These are phyloP conservation scores for Zizania latifolia DNA, from an alignment of 176 grass and related monocot genomes.

Conservation along the genomic window DNA sequence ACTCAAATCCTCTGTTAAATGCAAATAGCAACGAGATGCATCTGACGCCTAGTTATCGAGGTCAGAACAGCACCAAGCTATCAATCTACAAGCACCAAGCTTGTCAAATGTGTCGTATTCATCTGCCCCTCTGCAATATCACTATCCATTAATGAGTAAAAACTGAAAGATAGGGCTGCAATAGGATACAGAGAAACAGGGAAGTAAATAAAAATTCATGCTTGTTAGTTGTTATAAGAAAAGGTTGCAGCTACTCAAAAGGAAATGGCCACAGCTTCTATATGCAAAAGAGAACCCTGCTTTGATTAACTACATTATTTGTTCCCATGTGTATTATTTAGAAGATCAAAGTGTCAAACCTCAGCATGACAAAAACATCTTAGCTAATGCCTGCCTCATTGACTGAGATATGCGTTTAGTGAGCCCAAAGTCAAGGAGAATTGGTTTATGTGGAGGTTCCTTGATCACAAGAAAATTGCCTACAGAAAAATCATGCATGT, in stretches of 20 bases:
- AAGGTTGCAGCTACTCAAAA: not conserved
- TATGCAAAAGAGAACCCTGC: not conserved
- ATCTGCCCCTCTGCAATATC: slow-evolving; percentile 1
- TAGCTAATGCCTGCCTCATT: slow-evolving; percentile 84
- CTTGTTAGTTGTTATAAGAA: slow-evolving; percentile 13
- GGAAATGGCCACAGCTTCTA: not conserved
- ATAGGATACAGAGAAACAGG: not conserved
- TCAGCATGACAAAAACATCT: slow-evolving; percentile 98
- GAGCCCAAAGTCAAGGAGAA: slow-evolving; percentile 99
- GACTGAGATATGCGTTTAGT: slow-evolving; percentile 77
- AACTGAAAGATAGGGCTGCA: not conserved
- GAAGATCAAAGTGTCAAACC: slow-evolving; percentile 40
- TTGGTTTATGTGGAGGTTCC: slow-evolving; percentile 73
- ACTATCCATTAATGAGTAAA: not conserved
- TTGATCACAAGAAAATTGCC: slow-evolving; percentile 98
- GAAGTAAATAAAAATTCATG: not conserved
- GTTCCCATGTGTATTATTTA: slow-evolving; percentile 15
- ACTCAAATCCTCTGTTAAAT: not conserved
- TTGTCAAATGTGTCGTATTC: not conserved
- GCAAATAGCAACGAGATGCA: not conserved
- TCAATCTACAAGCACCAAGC: too few species aligned
- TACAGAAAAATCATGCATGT: slow-evolving; percentile 28
- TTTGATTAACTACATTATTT: not conserved
- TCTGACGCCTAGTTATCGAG: not conserved
- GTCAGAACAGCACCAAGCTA: not conserved